Evolutionary conservation across 2,329 filamentous ascomycete species (phyloP).

Genomic region (Ceratocystis smalleyi): DNA sequence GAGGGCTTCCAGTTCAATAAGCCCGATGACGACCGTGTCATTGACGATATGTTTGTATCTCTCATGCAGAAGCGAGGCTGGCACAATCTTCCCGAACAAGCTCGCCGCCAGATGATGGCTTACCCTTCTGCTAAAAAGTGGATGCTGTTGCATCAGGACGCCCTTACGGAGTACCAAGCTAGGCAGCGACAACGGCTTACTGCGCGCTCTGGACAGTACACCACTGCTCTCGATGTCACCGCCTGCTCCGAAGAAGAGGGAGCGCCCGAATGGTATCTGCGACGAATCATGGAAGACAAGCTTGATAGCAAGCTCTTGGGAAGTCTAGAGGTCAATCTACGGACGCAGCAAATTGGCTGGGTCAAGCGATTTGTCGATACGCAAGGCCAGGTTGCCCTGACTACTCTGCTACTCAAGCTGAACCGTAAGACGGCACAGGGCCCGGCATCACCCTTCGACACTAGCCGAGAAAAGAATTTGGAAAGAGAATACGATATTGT

Average conservation of each 20-base stretch:
- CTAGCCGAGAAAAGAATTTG: slow-evolving; percentile 56
- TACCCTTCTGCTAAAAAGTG: slow-evolving; percentile 94
- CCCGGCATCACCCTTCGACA: slow-evolving; percentile 43
- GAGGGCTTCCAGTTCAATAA: slow-evolving; percentile 50
- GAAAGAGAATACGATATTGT: slow-evolving; percentile 94
- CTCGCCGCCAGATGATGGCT: slow-evolving; percentile 85
- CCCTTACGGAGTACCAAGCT: slow-evolving; percentile 81
- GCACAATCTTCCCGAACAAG: slow-evolving; percentile 93
- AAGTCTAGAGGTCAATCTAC: slow-evolving; percentile 81
- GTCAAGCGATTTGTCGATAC: slow-evolving; percentile 93
- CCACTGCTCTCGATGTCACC: slow-evolving; percentile 50
- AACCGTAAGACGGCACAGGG: slow-evolving; percentile 71
- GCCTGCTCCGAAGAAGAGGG: slow-evolving; percentile 83
- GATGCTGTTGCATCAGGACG: slow-evolving; percentile 91
- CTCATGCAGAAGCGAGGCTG: slow-evolving; percentile 96
- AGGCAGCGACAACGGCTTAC: slow-evolving; percentile 78
- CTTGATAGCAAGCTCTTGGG: slow-evolving; percentile 83
- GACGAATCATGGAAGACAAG: slow-evolving; percentile 88
- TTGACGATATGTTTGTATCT: slow-evolving; percentile 81
- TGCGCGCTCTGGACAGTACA: slow-evolving; percentile 52
- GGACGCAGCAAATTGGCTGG: slow-evolving; percentile 96
- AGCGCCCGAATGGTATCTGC: slow-evolving; percentile 94
- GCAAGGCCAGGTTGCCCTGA: slow-evolving; percentile 89
- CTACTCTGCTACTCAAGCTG: slow-evolving; percentile 83
- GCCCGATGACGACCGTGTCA: slow-evolving; percentile 64